A percentile compares a stretch with the other conserved stretches of the same genome.
These are phyloP conservation scores for Fraxinus latifolia DNA, from an alignment of 305 asterid genomes.

Conservation along the genomic window DNA sequence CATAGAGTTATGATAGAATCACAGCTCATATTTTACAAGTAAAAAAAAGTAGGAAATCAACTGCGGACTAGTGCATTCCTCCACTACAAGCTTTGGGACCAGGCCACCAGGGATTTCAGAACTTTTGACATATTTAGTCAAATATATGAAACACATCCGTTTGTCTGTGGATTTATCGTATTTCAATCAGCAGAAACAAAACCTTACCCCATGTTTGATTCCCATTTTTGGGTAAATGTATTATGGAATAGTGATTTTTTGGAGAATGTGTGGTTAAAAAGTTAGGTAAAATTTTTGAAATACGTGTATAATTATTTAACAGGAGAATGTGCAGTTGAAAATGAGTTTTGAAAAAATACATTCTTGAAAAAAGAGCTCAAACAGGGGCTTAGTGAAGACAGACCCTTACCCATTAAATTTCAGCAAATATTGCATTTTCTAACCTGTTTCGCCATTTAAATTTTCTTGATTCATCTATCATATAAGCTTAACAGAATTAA, in stretches of 20 bases:
- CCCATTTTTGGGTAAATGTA: neutral
- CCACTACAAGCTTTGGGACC: neutral
- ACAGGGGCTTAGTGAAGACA: neutral
- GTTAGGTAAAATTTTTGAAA: neutral
- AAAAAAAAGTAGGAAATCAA: neutral
- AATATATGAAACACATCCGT: neutral
- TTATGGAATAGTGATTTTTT: neutral
- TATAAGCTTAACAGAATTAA: neutral
- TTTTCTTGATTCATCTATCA: neutral
- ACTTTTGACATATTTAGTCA: neutral
- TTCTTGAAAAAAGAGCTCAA: neutral
- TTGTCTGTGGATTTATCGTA: neutral
- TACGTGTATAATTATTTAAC: neutral
- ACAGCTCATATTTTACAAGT: neutral
- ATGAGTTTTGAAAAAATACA: neutral
- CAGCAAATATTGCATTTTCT: neutral
- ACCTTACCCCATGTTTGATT: neutral
- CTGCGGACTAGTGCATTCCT: neutral
- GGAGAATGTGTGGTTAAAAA: neutral
- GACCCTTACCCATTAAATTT: neutral
- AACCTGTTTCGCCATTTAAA: neutral
- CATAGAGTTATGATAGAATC: neutral
- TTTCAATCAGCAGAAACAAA: neutral
- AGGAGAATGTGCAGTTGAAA: neutral
- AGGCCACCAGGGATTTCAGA: neutral